phyloP scores from a whole-genome alignment of 2,329 filamentous ascomycete genomes.

The Colletotrichum noveboracense region DNA sequence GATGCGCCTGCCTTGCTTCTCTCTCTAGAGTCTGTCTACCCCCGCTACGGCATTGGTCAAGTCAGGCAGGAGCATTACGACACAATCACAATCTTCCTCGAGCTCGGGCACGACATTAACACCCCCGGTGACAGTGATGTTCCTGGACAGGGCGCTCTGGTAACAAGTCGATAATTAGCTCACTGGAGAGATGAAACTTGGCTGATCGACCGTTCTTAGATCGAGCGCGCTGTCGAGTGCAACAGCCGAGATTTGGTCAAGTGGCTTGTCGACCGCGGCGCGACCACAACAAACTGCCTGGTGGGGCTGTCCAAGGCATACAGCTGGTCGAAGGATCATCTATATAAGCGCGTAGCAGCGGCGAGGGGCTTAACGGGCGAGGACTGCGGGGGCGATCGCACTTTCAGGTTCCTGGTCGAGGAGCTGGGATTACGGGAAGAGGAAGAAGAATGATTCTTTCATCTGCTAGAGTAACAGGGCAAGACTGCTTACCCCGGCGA shows the following conservation, averaged over 20 bases:
- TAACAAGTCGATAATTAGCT: neutral
- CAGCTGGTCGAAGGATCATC: neutral
- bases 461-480: neutral
- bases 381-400: neutral
- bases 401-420: neutral
- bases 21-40: neutral
- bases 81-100: neutral
- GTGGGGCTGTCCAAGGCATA: neutral
- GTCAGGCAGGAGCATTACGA: neutral
- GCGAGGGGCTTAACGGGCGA: neutral
- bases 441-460: neutral
- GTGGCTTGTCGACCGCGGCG: neutral
- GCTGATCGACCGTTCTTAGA: neutral
- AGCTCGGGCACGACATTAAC: neutral
- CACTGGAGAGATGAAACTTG: fast-evolving
- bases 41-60: neutral
- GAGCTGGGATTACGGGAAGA: neutral
- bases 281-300: neutral
- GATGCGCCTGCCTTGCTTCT: neutral
- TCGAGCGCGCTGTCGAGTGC: neutral
- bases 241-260: neutral
- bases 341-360: neutral
- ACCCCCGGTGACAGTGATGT: too few relatives aligned
- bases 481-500: fast-evolving
- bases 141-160: neutral